Evolutionary conservation across 768 basidiomycete genomes (phyloP).

Genomic region (Rubroboletus satanas): DNA sequence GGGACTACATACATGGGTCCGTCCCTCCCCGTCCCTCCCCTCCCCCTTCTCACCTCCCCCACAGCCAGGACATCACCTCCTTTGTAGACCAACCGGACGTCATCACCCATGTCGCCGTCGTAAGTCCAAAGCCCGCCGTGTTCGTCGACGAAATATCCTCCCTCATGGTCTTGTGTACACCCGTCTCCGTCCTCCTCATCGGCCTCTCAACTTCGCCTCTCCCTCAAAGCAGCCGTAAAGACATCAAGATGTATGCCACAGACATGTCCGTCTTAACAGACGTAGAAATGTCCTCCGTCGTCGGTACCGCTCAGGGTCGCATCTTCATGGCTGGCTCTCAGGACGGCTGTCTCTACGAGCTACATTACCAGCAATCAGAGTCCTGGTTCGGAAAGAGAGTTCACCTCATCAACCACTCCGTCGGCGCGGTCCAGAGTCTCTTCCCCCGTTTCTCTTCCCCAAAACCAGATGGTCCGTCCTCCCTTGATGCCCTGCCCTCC

Average conservation of each 20-base stretch:
- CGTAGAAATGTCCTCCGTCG: conserved; percentile 81
- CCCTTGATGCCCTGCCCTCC: neutral
- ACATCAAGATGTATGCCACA: conserved; percentile 87
- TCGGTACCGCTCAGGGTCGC: conserved; percentile 74
- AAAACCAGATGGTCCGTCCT: conserved; percentile 57
- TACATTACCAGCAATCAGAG: conserved; percentile 86
- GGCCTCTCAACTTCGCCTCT: conserved; percentile 61
- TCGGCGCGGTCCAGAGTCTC: conserved; percentile 72
- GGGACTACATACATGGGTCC: conserved; percentile 95
- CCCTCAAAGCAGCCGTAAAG: conserved; percentile 49
- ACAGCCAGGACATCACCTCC: conserved; percentile 85
- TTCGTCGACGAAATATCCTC: conserved; percentile 92
- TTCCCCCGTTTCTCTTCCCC: conserved; percentile 70
- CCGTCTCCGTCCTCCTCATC: conserved; percentile 76
- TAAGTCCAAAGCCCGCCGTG: conserved; percentile 78
- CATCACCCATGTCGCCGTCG: conserved; percentile 84
- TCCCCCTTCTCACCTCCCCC: conserved; percentile 6
- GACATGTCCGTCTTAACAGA: conserved; percentile 78
- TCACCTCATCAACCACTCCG: conserved; percentile 82
- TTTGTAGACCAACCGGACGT: conserved; percentile 88
- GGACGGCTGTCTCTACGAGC: conserved; percentile 87
- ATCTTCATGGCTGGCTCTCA: conserved; percentile 88
- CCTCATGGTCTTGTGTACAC: conserved; percentile 87
- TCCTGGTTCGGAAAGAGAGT: conserved; percentile 90
- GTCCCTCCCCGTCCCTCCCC: conserved; percentile 26